phyloP scores from a whole-genome alignment of 768 basidiomycete species.

The Naematelia encephala region DNA sequence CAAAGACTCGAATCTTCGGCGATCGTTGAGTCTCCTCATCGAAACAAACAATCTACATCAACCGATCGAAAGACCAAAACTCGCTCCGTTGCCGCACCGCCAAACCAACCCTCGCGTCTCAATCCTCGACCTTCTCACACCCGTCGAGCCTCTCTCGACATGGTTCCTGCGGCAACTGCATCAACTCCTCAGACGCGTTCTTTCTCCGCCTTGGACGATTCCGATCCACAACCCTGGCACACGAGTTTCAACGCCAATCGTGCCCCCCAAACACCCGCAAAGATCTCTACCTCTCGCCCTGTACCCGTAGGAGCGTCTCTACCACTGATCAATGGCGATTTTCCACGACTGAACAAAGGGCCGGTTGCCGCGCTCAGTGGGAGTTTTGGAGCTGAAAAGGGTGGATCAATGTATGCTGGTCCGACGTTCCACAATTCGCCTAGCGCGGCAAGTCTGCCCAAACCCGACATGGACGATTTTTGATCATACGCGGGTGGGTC shows the following conservation, averaged over 20 bases:
- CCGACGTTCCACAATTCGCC: slow-evolving; percentile 44
- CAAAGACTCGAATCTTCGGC: slow-evolving; percentile 22
- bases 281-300: slow-evolving; percentile 7
- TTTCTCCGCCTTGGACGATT: slow-evolving; percentile 7
- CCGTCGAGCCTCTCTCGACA: slow-evolving; percentile 18
- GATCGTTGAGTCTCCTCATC: slow-evolving; percentile 1
- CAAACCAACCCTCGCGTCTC: slow-evolving; percentile 16
- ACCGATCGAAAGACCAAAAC: background rate
- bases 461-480: slow-evolving; percentile 43
- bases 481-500: slow-evolving; percentile 5
- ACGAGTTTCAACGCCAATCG: slow-evolving; percentile 36
- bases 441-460: slow-evolving; percentile 27
- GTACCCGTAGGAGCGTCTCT: slow-evolving; percentile 4
- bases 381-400: background rate
- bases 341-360: slow-evolving; percentile 26
- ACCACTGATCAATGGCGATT: slow-evolving; percentile 31
- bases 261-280: slow-evolving; percentile 40
- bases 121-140: slow-evolving; percentile 20
- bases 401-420: slow-evolving; percentile 35
- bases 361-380: background rate
- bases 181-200: background rate
- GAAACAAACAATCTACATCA: slow-evolving; percentile 2
- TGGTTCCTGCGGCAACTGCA: background rate
- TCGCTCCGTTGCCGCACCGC: background rate
- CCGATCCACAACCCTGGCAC: slow-evolving; percentile 22